phyloP scores from a whole-genome alignment of 1,284 basidiomycete species.

The Cutaneotrichosporon mucoides region DNA sequence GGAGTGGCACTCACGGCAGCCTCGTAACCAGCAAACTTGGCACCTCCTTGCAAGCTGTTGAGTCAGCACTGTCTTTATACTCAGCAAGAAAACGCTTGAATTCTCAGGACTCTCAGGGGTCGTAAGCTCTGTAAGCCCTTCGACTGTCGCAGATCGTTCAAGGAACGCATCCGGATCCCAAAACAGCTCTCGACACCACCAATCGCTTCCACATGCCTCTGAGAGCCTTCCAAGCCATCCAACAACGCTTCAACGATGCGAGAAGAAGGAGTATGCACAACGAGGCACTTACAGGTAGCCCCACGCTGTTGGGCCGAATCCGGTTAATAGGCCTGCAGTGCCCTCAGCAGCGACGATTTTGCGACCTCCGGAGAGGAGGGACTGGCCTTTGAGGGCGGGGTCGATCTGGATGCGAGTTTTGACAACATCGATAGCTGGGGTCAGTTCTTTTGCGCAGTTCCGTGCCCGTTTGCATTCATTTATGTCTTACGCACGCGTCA shows the following conservation, averaged over 20 bases:
- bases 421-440: conserved; percentile 75
- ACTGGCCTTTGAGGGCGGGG: conserved; percentile 63
- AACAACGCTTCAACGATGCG: too few species aligned
- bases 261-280: too few species aligned
- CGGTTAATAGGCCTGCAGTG: conserved; percentile 50
- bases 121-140: neutral
- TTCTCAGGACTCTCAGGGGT: neutral
- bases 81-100: neutral
- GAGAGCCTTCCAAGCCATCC: too few species aligned
- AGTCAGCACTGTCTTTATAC: neutral
- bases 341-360: conserved; percentile 71
- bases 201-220: too few species aligned
- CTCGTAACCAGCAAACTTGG: conserved; percentile 79
- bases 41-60: conserved; percentile 51
- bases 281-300: too few species aligned
- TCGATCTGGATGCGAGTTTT: conserved; percentile 91
- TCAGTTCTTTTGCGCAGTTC: neutral
- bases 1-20: conserved; percentile 25
- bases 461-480: too few species aligned
- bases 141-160: too few species aligned
- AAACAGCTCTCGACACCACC: too few species aligned
- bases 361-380: conserved; percentile 66
- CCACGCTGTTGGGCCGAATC: conserved; percentile 67
- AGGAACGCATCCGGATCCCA: too few species aligned
- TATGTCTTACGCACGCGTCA: conserved; percentile 57